Conservation (phyloP, 805 yeast species). For the Saccharomycopsis fermentans region DNA sequence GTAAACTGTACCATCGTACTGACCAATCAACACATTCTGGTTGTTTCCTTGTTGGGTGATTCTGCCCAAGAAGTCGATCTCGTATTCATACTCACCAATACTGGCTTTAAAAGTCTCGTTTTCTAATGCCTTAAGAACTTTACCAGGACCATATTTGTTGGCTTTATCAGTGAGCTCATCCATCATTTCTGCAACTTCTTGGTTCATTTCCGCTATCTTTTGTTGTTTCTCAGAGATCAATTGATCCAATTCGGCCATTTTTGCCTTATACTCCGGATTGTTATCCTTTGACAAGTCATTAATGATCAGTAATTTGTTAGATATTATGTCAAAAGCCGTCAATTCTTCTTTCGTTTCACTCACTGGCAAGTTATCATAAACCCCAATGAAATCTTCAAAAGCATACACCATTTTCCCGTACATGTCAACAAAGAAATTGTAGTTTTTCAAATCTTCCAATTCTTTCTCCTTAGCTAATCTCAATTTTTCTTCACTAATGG, state of each 20-base stretch:
- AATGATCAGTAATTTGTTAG: constrained; percentile 7
- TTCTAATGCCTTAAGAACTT: constrained; percentile 49
- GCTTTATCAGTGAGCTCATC: constrained; percentile 19
- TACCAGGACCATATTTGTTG: constrained; percentile 48
- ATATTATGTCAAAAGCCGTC: constrained; percentile 7
- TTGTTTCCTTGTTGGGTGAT: constrained; percentile 46
- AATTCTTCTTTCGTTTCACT: constrained; percentile 4
- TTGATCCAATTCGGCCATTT: constrained; percentile 2
- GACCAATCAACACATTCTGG: constrained; percentile 43
- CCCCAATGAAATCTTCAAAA: constrained; percentile 17
- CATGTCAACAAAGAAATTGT: background rate
- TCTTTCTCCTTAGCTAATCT: background rate
- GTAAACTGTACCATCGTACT: constrained; percentile 18
- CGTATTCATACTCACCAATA: constrained; percentile 66
- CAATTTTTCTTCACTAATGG: constrained; percentile 3
- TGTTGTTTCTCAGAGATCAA: constrained; percentile 11
- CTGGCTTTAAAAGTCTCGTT: constrained; percentile 37
- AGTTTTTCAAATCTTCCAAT: background rate
- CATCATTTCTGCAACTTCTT: constrained; percentile 16
- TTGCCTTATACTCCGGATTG: background rate
- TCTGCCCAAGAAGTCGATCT: constrained; percentile 45
- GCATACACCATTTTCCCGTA: constrained; percentile 1
- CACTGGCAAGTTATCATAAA: constrained; percentile 12
- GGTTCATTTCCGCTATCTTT: constrained; percentile 18
- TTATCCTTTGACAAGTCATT: constrained; percentile 14